These are phyloP conservation scores for Tillandsia leiboldiana DNA, from an alignment of 176 grass and related monocot genomes.

Conservation along the genomic window DNA sequence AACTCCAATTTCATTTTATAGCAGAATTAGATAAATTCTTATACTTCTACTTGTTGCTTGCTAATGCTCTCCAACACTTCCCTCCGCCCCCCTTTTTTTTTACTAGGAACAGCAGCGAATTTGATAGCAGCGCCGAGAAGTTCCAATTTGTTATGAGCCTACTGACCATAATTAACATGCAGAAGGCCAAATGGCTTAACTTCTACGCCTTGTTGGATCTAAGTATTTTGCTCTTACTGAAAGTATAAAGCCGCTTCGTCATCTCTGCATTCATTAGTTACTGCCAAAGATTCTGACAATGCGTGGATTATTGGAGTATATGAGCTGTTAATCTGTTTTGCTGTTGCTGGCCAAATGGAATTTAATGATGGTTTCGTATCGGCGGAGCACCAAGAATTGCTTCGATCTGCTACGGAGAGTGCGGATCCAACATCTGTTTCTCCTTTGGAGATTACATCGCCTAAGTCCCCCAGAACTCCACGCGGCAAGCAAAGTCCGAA, in stretches of 20 bases:
- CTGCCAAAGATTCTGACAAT: too few species aligned
- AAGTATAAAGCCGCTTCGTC: too few species aligned
- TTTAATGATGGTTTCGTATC: conserved; percentile 6
- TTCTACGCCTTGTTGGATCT: neutral
- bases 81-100: neutral
- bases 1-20: neutral
- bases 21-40: neutral
- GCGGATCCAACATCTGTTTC: conserved; percentile 1
- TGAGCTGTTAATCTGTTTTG: neutral
- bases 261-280: too few species aligned
- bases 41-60: neutral
- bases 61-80: neutral
- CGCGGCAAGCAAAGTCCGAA: conserved; percentile 1
- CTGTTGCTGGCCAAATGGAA: neutral
- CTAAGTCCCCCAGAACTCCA: neutral
- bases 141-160: neutral
- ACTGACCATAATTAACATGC: neutral
- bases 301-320: neutral
- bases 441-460: conserved; percentile 2
- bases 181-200: neutral
- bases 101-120: neutral
- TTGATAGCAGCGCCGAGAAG: neutral
- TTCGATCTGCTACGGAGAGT: conserved; percentile 3
- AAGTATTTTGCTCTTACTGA: too few species aligned
- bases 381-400: neutral